Evolutionary conservation across 2,329 filamentous ascomycete species (phyloP).

Genomic region (Xylariaceae sp.): DNA sequence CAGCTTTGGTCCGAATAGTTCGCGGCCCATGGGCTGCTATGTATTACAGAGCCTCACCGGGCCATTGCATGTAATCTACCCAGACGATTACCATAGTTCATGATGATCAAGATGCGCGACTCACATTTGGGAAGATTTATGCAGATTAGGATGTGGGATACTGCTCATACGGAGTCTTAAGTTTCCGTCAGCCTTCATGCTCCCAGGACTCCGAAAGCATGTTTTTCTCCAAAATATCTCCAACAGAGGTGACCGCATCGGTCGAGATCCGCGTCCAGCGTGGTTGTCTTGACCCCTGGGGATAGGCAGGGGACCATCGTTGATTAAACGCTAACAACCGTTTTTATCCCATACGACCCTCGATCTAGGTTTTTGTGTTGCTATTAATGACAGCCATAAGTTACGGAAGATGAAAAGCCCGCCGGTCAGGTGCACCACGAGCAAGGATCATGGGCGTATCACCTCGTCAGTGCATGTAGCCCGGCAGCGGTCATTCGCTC

Average conservation of each 20-base stretch:
- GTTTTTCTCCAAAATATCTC: constrained; percentile 14
- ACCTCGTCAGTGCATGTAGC: too few relatives aligned
- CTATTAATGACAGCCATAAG: constrained; percentile 6
- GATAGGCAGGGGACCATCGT: constrained; percentile 10
- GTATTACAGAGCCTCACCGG: too few relatives aligned
- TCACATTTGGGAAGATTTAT: background rate
- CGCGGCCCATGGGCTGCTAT: too few relatives aligned
- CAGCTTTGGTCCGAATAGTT: background rate
- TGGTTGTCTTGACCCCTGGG: constrained; percentile 10
- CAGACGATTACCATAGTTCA: background rate
- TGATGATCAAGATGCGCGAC: background rate
- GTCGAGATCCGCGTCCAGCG: constrained; percentile 14
- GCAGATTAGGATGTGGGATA: background rate
- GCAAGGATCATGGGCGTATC: background rate
- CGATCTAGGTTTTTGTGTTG: constrained; percentile 3
- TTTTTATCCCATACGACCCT: constrained; percentile 17
- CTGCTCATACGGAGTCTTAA: background rate
- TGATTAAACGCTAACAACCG: constrained; percentile 12
- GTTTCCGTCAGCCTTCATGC: background rate
- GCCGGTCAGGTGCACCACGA: constrained; percentile 2
- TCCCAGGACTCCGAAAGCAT: background rate
- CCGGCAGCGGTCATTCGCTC: too few relatives aligned
- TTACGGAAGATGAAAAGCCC: constrained; percentile 8
- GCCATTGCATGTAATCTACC: too few relatives aligned
- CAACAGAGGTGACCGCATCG: constrained; percentile 9